Evolutionary conservation across 2,329 filamentous ascomycete genomes (phyloP), one percentile per base, ranked within the genome.

Genomic region (Cladosporium sp.): DNA sequence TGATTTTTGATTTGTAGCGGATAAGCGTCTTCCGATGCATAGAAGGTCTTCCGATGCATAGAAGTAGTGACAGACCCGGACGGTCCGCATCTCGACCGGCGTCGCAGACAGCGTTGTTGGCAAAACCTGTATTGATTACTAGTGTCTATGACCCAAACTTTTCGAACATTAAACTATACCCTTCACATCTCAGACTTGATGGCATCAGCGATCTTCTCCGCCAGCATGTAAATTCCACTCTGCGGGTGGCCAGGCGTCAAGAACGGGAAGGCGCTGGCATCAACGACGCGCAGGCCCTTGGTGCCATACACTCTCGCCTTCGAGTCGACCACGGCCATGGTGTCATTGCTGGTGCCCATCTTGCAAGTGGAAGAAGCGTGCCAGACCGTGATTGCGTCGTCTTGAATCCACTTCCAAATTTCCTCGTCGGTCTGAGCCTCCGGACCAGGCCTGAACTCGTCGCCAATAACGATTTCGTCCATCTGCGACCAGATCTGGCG

Each of bases 371-470:
- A 39, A 11, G 52, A 37, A 13, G 52, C 52, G 40, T 56, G 54
- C 15, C 24, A 44, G 13, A 54, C 18, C 1, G 51, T 54, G 15
- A 42, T 32, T 11, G 32, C 22, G 12, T 38, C 32, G 22, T 42
- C 17, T n/a, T 44, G 22, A 6, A 52, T 52, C 39, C 30, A 47
- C 1, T 47, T 11, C 43, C 47, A 38, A n/a, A 57, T 51, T 19
- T 54, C 37, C 15, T 43, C 54, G 17, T 54, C 48, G 19, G 52
- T 52, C 32, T 43, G 24, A 9, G 50, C 29, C 8, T 47, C 22
- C 20, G 41, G 27, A 1, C 65, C 64, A 1, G 68, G 68, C 7
- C 56, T 56, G 7, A 44, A 51, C 39, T 71, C 68, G 1, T 54
- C 56, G 1, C 58, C 59, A 3, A 61, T 53, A 5, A 58, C 51